Conservation (phyloP, 139 green algal species). For the Trebouxia sp. region DNA sequence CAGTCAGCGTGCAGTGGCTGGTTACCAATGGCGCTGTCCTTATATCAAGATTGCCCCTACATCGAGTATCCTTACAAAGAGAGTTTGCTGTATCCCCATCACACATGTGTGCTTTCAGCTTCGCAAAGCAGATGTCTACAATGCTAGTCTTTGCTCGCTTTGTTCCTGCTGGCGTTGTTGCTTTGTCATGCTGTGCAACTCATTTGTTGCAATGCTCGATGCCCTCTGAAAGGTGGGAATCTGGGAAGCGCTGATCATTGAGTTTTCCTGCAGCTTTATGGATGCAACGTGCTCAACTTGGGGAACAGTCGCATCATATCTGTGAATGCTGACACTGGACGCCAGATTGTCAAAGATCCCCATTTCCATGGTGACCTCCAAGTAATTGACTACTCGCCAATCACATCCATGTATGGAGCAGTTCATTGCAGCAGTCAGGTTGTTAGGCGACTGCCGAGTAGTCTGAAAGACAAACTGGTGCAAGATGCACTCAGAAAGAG, state of each 20-base stretch:
- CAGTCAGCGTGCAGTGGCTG: too few relatives aligned
- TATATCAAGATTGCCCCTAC: too few relatives aligned
- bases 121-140: too few relatives aligned
- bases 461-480: constrained; percentile 17
- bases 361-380: constrained; percentile 77
- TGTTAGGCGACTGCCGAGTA: constrained; percentile 38
- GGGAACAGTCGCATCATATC: constrained; percentile 82
- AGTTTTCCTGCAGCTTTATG: constrained; percentile 65
- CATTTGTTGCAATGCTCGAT: too few relatives aligned
- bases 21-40: too few relatives aligned
- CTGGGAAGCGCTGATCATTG: neutral
- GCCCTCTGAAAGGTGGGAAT: too few relatives aligned
- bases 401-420: constrained; percentile 94
- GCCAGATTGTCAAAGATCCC: constrained; percentile 78
- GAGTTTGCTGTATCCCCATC: too few relatives aligned
- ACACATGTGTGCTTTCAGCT: too few relatives aligned
- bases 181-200: too few relatives aligned
- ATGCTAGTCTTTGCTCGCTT: too few relatives aligned
- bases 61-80: too few relatives aligned
- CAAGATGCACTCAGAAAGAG: constrained; percentile 14
- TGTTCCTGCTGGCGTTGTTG: too few relatives aligned
- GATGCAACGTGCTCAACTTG: constrained; percentile 91
- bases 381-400: constrained; percentile 82
- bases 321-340: constrained; percentile 75
- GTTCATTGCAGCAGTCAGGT: constrained; percentile 93